Percentiles rank a stretch among this genome's conserved stretches.
These are phyloP conservation scores for Lunularia cruciata DNA, from an alignment of 225 moss, liverwort and hornwort species.

Conservation along the genomic window DNA sequence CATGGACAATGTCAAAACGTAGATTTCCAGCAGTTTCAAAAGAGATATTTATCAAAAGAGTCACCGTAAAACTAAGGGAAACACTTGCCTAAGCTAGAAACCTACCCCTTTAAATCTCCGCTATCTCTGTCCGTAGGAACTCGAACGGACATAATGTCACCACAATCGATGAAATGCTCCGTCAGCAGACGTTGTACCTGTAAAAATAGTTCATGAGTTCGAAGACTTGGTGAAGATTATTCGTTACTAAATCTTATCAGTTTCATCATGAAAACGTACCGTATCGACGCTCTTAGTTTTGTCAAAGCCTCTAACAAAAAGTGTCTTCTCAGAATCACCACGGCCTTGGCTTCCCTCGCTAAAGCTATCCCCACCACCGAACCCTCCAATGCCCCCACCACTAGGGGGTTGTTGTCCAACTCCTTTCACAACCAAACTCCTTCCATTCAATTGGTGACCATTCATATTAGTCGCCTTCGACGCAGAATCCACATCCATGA, in stretches of 20 bases:
- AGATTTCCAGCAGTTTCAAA: no score
- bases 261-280: conserved; percentile 28
- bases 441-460: conserved; percentile 59
- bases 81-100: background rate
- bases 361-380: background rate
- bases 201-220: background rate
- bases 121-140: conserved; percentile 53
- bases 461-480: conserved; percentile 56
- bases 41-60: no score
- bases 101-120: conserved; percentile 74
- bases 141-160: conserved; percentile 27
- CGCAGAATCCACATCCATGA: conserved; percentile 51
- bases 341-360: conserved; percentile 12
- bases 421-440: conserved; percentile 58
- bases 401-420: conserved; percentile 43
- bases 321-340: conserved; percentile 33
- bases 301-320: conserved; percentile 38
- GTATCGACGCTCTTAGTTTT: conserved; percentile 14
- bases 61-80: no score
- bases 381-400: conserved; percentile 28
- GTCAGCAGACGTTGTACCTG: conserved; percentile 29
- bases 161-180: conserved; percentile 26
- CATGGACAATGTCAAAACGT: background rate
- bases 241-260: no score
- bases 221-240: no score